Evolutionary conservation across 768 basidiomycete species (phyloP), one percentile per base, ranked within the genome.

Genomic region (Boletus edulis): DNA sequence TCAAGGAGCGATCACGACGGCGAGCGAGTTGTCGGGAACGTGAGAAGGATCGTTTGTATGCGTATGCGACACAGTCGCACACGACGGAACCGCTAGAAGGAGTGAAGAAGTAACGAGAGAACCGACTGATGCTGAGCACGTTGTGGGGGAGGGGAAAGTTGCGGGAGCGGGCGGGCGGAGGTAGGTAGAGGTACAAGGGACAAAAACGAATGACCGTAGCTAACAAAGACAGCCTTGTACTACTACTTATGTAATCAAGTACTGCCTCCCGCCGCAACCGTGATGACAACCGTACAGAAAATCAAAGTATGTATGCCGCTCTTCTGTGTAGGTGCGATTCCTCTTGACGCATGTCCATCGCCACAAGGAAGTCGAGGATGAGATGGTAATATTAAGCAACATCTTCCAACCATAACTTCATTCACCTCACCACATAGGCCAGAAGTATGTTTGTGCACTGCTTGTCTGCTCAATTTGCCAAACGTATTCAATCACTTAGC

Each of bases 261-360:
- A 20, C 12, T 39, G 8, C 34, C 45, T 38, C 20, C 44, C 10
- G 14, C 57, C 11, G n/a, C 58, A 54, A 42, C 55, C n/a, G n/a
- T n/a, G 32, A 92, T 92, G 91, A 92, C 91, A 46, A 94, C 91
- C 59, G 78, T 94, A 58, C 91, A 94, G 73, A 94, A 93, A 74
- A 91, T 94, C 59, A 92, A 92, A 75, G 89, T 85, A 60, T 35
- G 67, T 14, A 35, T 29, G 29, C 34, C 38, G 48, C 32, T 45
- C 15, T 52, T 52, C 56, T 41, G 34, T 60, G 66, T 71, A 54
- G 68, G 51, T 44, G 50, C 32, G 24, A 5, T 46, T 6, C 18
- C 48, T 60, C 51, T 47, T 58, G 51, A 60, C 52, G 56, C 29
- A 54, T 52, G 39, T 48, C 10, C 35, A 9, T 48, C 48, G 56